Conservation (phyloP, 1,284 basidiomycete species). For the Spongiforma sp. region DNA sequence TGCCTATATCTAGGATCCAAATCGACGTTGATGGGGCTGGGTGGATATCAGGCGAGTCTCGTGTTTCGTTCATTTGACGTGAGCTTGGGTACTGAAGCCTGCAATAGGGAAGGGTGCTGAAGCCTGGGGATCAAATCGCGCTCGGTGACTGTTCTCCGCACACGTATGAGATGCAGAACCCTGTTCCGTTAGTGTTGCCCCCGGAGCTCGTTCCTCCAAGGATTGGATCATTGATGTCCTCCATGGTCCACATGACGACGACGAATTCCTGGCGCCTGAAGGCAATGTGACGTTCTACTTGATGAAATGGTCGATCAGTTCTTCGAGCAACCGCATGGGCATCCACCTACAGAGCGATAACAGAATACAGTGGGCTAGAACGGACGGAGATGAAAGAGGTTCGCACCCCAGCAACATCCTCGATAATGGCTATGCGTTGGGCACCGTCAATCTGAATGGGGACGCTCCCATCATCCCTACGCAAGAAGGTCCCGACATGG, state of each 20-base stretch:
- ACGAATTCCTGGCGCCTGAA: slow-evolving; percentile 55
- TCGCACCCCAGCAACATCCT: slow-evolving; percentile 76
- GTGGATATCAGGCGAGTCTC: slow-evolving; percentile 56
- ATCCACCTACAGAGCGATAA: slow-evolving; percentile 49
- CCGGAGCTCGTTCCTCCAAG: slow-evolving; percentile 44
- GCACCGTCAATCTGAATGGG: slow-evolving; percentile 70
- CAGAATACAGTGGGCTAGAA: slow-evolving; percentile 63
- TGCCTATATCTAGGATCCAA: slow-evolving; percentile 64
- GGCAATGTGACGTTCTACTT: slow-evolving; percentile 56
- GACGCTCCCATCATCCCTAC: slow-evolving; percentile 74
- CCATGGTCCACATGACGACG: slow-evolving; percentile 68
- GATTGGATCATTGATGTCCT: slow-evolving; percentile 63
- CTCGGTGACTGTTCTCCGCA: slow-evolving; percentile 41
- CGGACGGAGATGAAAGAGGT: slow-evolving; percentile 71
- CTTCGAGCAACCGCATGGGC: slow-evolving; percentile 66
- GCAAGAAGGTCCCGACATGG: slow-evolving; percentile 70
- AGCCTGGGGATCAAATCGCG: slow-evolving; percentile 49
- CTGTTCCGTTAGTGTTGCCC: slow-evolving; percentile 18
- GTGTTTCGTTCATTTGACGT: background rate
- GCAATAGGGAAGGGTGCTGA: slow-evolving; percentile 56
- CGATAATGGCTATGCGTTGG: slow-evolving; percentile 69
- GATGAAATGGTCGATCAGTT: slow-evolving; percentile 56
- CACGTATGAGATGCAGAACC: slow-evolving; percentile 10
- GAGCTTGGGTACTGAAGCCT: slow-evolving; percentile 1
- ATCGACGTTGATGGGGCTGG: slow-evolving; percentile 64